phyloP scores from a whole-genome alignment of 768 basidiomycete genomes.

The Dictyophora rubrovolvata region DNA sequence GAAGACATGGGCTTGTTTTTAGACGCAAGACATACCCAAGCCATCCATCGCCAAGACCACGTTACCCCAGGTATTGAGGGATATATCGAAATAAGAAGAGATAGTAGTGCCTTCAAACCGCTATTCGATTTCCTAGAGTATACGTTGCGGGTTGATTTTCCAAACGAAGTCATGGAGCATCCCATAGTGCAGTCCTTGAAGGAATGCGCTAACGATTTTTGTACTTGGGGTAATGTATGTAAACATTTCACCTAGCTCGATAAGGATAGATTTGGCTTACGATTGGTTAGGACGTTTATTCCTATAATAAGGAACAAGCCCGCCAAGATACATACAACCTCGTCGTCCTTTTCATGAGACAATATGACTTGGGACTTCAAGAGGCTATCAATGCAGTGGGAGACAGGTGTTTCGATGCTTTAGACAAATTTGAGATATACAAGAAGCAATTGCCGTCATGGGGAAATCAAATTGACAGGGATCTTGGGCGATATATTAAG shows the following conservation, averaged over 20 bases:
- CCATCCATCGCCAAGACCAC: slow-evolving; percentile 30
- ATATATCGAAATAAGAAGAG: slow-evolving; percentile 42
- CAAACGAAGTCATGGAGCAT: slow-evolving; percentile 42
- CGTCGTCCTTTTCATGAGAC: slow-evolving; percentile 31
- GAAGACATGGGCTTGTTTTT: slow-evolving; percentile 32
- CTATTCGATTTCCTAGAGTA: slow-evolving; percentile 48
- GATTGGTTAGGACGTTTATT: slow-evolving; percentile 27
- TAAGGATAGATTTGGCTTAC: not conserved
- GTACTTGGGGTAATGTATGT: slow-evolving; percentile 37
- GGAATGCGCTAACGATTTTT: slow-evolving; percentile 40
- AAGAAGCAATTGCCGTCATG: slow-evolving; percentile 43
- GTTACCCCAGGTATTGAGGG: slow-evolving; percentile 36
- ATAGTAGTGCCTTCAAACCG: slow-evolving; percentile 43
- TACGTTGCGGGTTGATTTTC: slow-evolving; percentile 38
- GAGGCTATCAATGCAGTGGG: slow-evolving; percentile 30
- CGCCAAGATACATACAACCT: slow-evolving; percentile 32
- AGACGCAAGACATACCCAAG: slow-evolving; percentile 31
- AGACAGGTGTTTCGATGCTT: slow-evolving; percentile 21
- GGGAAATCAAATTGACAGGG: slow-evolving; percentile 47
- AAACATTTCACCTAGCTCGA: too few species aligned
- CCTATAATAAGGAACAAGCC: slow-evolving; percentile 31
- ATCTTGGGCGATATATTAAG: slow-evolving; percentile 35
- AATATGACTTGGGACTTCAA: slow-evolving; percentile 24
- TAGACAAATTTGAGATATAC: slow-evolving; percentile 24
- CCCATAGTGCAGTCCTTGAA: slow-evolving; percentile 36